phyloP scores from a whole-genome alignment of 257 asterid species.

The Scutellaria baicalensis region DNA sequence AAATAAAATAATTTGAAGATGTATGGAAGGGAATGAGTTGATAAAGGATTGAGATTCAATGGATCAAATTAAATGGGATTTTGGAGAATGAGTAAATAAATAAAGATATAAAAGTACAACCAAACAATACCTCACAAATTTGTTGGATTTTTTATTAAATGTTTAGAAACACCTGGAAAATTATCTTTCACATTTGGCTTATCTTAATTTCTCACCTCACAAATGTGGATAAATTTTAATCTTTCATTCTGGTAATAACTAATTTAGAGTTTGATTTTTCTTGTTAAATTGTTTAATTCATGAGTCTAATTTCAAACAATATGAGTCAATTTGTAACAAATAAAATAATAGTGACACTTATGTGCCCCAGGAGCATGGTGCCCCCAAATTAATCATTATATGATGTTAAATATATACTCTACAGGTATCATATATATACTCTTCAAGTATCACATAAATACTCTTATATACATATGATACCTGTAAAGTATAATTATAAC shows the following conservation, averaged over 20 bases:
- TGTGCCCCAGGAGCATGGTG: too few species aligned
- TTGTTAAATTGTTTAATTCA: not conserved
- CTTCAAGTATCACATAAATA: too few species aligned
- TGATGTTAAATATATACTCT: too few species aligned
- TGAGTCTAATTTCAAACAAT: too few species aligned
- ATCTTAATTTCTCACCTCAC: constrained; percentile 58
- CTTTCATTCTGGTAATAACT: not conserved
- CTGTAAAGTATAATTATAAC: too few species aligned
- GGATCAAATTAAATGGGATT: constrained; percentile 39
- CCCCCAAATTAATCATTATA: too few species aligned
- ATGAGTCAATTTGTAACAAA: too few species aligned
- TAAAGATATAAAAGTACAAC: not conserved
- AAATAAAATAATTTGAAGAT: constrained; percentile 15
- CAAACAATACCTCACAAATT: constrained; percentile 8
- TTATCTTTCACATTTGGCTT: constrained; percentile 66
- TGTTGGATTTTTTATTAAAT: constrained; percentile 1
- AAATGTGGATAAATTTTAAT: not conserved
- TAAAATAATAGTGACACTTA: too few species aligned
- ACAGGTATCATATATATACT: too few species aligned
- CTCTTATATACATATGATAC: too few species aligned
- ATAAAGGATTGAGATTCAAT: constrained; percentile 63
- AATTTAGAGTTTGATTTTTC: not conserved
- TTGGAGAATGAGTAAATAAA: not conserved
- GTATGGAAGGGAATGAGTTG: constrained; percentile 64
- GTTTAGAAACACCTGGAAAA: constrained; percentile 34